A percentile compares a stretch with the other conserved stretches of the same genome.
Conservation (phyloP, 352 stramenopile genomes). For the Pythium insidiosum region DNA sequence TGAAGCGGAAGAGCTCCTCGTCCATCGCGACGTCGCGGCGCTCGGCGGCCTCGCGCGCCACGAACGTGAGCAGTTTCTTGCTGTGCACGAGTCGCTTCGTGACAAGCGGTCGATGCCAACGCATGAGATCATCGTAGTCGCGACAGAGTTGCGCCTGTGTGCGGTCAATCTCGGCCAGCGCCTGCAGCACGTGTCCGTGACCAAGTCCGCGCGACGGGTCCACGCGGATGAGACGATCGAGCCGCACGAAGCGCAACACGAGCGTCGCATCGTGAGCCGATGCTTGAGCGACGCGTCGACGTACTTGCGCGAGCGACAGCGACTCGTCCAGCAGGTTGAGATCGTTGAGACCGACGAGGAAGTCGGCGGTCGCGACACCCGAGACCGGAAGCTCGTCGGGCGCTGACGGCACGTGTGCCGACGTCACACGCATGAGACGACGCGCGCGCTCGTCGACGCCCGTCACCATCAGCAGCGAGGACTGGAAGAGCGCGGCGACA, state of each 20-base stretch:
- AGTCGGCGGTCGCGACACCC: constrained; percentile 76
- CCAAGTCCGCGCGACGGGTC: constrained; percentile 24
- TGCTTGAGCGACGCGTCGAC: constrained; percentile 24
- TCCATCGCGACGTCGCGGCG: constrained; percentile 18
- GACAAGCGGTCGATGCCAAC: constrained; percentile 24
- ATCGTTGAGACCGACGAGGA: constrained; percentile 76
- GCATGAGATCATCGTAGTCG: constrained; percentile 32
- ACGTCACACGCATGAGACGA: background rate
- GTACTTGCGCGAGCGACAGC: constrained; percentile 29
- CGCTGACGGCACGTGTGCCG: background rate
- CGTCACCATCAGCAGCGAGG: background rate
- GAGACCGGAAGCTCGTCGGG: constrained; percentile 19
- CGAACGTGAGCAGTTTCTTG: constrained; percentile 56
- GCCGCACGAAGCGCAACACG: constrained; percentile 50
- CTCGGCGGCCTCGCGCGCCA: constrained; percentile 19
- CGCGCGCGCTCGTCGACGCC: constrained; percentile 3
- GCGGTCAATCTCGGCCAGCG: constrained; percentile 31
- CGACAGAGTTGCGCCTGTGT: constrained; percentile 20
- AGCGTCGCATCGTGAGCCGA: constrained; percentile 25
- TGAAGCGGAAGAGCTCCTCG: constrained; percentile 42
- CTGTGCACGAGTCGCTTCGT: constrained; percentile 40
- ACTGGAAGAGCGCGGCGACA: too few species aligned
- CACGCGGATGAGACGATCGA: constrained; percentile 27
- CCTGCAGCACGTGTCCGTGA: constrained; percentile 37
- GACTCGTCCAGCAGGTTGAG: constrained; percentile 47